Evolutionary conservation across 148 eudicot species (phyloP).

Genomic region (Rhododendron griersonianum): DNA sequence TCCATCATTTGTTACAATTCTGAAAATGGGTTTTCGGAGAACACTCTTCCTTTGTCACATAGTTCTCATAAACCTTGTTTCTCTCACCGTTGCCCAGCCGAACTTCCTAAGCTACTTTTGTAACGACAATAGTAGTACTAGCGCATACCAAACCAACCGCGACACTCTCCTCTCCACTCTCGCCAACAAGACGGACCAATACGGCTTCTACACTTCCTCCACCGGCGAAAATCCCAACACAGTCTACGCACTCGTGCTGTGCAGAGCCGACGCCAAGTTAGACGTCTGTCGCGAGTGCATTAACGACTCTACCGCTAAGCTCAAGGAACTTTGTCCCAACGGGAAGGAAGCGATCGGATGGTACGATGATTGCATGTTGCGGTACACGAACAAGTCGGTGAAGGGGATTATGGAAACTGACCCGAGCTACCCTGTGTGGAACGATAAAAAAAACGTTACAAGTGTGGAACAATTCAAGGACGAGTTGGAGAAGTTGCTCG

Average conservation of each 20-base stretch:
- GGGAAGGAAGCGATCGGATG: conserved; percentile 19
- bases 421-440: neutral
- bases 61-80: neutral
- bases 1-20: no score
- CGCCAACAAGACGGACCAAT: conserved; percentile 20
- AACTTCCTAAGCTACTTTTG: neutral
- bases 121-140: conserved; percentile 13
- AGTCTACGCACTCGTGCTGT: conserved; percentile 35
- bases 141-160: conserved; percentile 32
- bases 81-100: neutral
- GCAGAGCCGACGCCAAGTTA: conserved; percentile 34
- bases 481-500: neutral
- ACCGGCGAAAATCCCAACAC: conserved; percentile 21
- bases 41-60: neutral
- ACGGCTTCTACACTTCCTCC: conserved; percentile 37
- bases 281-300: neutral
- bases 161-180: conserved; percentile 33
- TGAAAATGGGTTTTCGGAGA: neutral
- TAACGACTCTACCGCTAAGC: neutral
- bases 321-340: conserved; percentile 7
- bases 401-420: neutral
- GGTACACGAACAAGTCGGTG: conserved; percentile 25
- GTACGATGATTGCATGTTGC: conserved; percentile 33
- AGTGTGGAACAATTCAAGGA: conserved; percentile 5
- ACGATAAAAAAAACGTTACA: neutral